These are phyloP conservation scores for Phytophthora kernoviae DNA, from an alignment of 352 stramenopile species.

Conservation along the genomic window DNA sequence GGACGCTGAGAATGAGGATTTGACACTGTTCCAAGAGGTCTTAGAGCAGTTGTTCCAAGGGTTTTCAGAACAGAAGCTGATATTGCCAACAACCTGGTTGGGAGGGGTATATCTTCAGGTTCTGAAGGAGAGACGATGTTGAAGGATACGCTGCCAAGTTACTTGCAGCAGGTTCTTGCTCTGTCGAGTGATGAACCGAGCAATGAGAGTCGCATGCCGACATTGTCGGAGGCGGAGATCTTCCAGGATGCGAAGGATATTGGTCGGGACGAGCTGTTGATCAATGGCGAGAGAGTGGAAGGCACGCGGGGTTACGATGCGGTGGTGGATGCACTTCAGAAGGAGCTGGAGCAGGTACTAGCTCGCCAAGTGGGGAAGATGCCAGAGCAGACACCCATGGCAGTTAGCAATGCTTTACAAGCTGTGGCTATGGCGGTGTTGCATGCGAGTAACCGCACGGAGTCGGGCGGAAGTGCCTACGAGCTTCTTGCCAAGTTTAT, in stretches of 20 bases:
- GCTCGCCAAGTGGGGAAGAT: slow-evolving; percentile 29
- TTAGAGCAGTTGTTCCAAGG: slow-evolving; percentile 58
- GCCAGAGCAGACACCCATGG: slow-evolving; percentile 37
- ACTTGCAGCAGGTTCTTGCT: slow-evolving; percentile 45
- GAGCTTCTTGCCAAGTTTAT: slow-evolving; percentile 70
- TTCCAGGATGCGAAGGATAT: slow-evolving; percentile 87
- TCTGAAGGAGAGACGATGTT: not conserved
- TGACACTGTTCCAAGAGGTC: slow-evolving; percentile 64
- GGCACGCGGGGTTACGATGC: slow-evolving; percentile 65
- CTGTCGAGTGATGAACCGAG: slow-evolving; percentile 10
- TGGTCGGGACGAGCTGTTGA: slow-evolving; percentile 68
- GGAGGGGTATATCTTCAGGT: not conserved
- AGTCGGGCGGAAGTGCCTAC: slow-evolving; percentile 75
- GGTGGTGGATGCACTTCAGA: slow-evolving; percentile 52
- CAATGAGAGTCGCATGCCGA: slow-evolving; percentile 17
- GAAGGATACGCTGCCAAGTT: slow-evolving; percentile 18
- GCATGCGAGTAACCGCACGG: slow-evolving; percentile 78
- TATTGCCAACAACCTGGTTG: slow-evolving; percentile 57
- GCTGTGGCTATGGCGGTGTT: slow-evolving; percentile 31
- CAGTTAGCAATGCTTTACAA: slow-evolving; percentile 38
- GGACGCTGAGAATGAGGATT: slow-evolving; percentile 25
- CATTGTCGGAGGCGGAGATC: slow-evolving; percentile 54
- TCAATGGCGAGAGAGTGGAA: slow-evolving; percentile 57
- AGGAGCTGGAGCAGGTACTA: slow-evolving; percentile 47
- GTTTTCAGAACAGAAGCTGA: slow-evolving; percentile 34